Evolutionary conservation across 139 green algal species (phyloP).

Genomic region (Tetraselmis chui): DNA sequence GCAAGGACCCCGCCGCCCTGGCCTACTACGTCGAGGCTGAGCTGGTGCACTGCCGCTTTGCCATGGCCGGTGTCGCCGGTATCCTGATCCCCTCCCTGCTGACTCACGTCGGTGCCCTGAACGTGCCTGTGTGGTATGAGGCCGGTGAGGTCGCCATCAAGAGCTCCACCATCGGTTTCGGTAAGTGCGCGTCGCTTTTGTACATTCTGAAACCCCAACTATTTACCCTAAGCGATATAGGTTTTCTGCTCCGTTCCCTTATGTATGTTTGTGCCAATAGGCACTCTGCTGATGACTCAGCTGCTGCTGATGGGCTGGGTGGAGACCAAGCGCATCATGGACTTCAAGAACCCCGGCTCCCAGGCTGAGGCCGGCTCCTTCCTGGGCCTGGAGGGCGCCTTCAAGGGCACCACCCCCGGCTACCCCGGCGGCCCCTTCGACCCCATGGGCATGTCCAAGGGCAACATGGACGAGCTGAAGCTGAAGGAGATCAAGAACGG

Average conservation of each 20-base stretch:
- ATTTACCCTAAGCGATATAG: no score
- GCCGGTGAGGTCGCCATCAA: constrained; percentile 59
- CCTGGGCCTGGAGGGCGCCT: constrained; percentile 70
- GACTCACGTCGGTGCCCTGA: constrained; percentile 62
- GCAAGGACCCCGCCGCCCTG: constrained; percentile 63
- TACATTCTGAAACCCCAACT: no score
- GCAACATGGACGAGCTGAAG: constrained; percentile 53
- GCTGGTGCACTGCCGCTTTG: constrained; percentile 78
- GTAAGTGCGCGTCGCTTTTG: no score
- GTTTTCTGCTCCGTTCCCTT: no score
- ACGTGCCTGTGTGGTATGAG: constrained; percentile 77
- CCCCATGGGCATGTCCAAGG: constrained; percentile 65
- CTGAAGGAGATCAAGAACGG: constrained; percentile 88
- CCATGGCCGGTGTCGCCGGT: constrained; percentile 82
- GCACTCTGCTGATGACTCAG: constrained; percentile 55
- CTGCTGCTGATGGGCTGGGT: constrained; percentile 64
- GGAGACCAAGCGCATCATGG: constrained; percentile 70
- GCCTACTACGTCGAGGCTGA: constrained; percentile 79
- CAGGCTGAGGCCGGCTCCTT: constrained; percentile 74
- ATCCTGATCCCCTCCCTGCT: constrained; percentile 73
- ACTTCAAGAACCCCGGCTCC: constrained; percentile 76
- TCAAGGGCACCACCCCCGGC: constrained; percentile 58
- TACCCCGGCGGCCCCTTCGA: constrained; percentile 70
- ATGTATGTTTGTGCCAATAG: no score
- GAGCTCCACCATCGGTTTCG: constrained; percentile 7